Base-by-base conservation (phyloP, 345 rosid species). In the Lumnitzera racemosa region DNA sequence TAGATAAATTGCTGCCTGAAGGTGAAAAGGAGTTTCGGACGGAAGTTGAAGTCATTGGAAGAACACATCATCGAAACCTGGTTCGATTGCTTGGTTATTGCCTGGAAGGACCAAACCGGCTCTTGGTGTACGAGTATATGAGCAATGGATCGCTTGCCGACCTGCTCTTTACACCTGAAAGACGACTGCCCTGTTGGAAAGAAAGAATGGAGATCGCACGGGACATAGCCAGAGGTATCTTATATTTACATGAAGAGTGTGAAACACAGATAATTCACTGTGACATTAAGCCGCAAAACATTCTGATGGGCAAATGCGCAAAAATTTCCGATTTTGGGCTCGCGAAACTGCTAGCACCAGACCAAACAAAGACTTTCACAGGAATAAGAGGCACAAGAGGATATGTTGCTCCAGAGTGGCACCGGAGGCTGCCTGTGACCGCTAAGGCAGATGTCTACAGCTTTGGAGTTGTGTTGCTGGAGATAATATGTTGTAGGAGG, bases 61-160 rank as follows among this genome's bases (percentile, higher is more conserved):
- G 61, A 58, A 70, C 75, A 15, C 77, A 72, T 43, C 81, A 76
- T 17, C 41, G 51, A 27, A 72, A 73, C 16, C 27, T 76, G 11
- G 76, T 72, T 8, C 55, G 56, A 14, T 53, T 76, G 47, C 56
- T 72, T 0, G 74, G 74, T 0, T 76, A 65, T 24, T 76, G 69
- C 61, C 10, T 49, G 10, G 67, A 72, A 7, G 69, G 58, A 15
- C 0, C 58, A 6, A 55, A 71, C 13, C 51, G 70, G 72, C 69
- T 69, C 17, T 59, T 72, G 63, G 74, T 76, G 15, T 72, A 69
- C 7, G 72, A 69, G 59, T 72, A 69, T 62, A 72, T 72, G 76
- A 62, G 69, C 58, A 72, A 66, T 27, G 71, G 69, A 5, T 72
- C 74, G 1, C 64, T 76, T 1, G 69, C 64, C 2, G 66, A 56